phyloP scores from a whole-genome alignment of 176 grass and related monocot genomes.

The Canna indica region DNA sequence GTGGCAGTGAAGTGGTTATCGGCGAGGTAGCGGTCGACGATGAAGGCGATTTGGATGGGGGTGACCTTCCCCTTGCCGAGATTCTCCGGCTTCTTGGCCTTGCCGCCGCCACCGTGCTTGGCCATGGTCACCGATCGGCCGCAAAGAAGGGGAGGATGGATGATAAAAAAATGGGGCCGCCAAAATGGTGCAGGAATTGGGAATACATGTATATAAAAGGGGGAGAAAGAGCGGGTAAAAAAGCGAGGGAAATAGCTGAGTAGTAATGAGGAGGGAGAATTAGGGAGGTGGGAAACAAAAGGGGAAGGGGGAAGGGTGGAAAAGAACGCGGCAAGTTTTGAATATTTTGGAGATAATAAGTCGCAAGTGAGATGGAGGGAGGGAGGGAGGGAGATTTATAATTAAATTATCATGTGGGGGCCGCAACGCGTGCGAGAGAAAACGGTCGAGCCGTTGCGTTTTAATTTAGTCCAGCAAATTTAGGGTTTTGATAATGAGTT shows the following conservation, averaged over 20 bases:
- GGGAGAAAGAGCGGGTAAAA: neutral
- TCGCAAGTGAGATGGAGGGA: neutral
- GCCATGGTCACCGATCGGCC: neutral
- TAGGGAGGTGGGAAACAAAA: neutral
- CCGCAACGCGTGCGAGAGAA: too few relatives aligned
- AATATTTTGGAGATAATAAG: too few relatives aligned
- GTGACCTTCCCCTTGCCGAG: conserved; percentile 50
- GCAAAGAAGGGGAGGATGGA: neutral
- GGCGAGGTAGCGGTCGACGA: conserved; percentile 76
- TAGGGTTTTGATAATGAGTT: too few relatives aligned
- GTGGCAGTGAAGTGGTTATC: conserved; percentile 48
- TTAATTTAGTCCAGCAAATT: too few relatives aligned
- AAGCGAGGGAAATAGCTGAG: neutral
- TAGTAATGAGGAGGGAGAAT: neutral
- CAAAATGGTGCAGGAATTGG: neutral
- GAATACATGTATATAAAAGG: neutral
- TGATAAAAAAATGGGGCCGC: neutral
- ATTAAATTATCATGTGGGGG: too few relatives aligned
- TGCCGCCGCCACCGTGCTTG: conserved; percentile 12
- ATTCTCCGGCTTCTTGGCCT: conserved; percentile 7
- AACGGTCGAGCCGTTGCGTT: too few relatives aligned
- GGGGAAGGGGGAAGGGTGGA: neutral
- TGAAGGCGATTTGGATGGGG: conserved; percentile 65
- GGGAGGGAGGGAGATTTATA: too few relatives aligned
- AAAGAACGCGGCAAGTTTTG: neutral